phyloP scores from a whole-genome alignment of 352 stramenopile genomes.

The Globisporangium nunn region DNA sequence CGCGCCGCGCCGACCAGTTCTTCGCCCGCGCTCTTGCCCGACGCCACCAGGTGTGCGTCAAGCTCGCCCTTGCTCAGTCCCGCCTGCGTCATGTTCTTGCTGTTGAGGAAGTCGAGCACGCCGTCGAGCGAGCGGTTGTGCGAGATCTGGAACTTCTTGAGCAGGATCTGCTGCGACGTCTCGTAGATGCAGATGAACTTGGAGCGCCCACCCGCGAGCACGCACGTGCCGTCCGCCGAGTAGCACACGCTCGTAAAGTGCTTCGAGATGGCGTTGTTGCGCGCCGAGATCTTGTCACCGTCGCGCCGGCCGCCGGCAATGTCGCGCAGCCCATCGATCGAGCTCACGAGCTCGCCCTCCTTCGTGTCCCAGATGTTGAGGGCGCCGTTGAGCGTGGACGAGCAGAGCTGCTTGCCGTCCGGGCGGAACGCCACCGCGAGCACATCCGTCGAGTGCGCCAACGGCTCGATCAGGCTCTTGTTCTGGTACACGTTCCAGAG shows the following conservation, averaged over 20 bases:
- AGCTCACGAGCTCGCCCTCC: slow-evolving; percentile 90
- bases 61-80: slow-evolving; percentile 65
- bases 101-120: slow-evolving; percentile 96
- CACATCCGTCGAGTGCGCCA: slow-evolving; percentile 95
- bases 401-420: slow-evolving; percentile 95
- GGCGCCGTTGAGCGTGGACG: slow-evolving; percentile 93
- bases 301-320: slow-evolving; percentile 91
- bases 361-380: slow-evolving; percentile 97
- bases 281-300: slow-evolving; percentile 73
- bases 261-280: slow-evolving; percentile 91
- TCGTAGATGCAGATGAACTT: slow-evolving; percentile 99
- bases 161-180: slow-evolving; percentile 89
- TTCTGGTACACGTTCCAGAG: slow-evolving; percentile 99
- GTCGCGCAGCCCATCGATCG: slow-evolving; percentile 96
- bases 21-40: slow-evolving; percentile 20
- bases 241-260: slow-evolving; percentile 99
- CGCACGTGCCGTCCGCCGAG: slow-evolving; percentile 95
- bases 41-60: slow-evolving; percentile 51
- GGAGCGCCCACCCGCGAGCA: slow-evolving; percentile 95
- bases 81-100: slow-evolving; percentile 70
- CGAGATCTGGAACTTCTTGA: slow-evolving; percentile 99
- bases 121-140: slow-evolving; percentile 96
- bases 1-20: slow-evolving; percentile 77
- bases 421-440: slow-evolving; percentile 94
- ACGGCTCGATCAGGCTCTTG: slow-evolving; percentile 92